phyloP scores from a whole-genome alignment of 441 rosid species.

The Geranium incanum region DNA sequence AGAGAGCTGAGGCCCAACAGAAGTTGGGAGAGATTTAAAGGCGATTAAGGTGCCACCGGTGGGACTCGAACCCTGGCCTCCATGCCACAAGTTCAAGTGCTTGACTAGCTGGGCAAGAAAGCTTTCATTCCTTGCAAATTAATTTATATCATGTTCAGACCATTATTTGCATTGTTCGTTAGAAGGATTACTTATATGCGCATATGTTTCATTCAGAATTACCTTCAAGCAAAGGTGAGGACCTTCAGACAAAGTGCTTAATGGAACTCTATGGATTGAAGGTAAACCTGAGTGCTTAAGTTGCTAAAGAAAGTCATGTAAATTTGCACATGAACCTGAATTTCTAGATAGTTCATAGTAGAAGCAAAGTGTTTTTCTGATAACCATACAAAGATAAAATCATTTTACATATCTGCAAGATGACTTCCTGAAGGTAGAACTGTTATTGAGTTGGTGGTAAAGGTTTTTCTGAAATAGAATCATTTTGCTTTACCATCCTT shows the following conservation, averaged over 20 bases:
- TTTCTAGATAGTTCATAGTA: background rate
- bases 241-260: constrained; percentile 82
- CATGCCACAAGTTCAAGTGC: too few species aligned
- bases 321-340: background rate
- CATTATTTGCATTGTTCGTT: background rate
- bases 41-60: too few species aligned
- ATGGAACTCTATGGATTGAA: constrained; percentile 91
- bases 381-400: background rate
- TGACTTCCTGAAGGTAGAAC: background rate
- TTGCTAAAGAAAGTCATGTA: background rate
- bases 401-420: background rate
- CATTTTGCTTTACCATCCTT: background rate
- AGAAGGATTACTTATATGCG: constrained; percentile 7
- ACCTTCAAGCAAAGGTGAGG: constrained; percentile 90
- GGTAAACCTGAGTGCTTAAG: constrained; percentile 37
- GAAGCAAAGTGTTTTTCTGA: background rate
- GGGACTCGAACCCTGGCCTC: too few species aligned
- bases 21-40: too few species aligned
- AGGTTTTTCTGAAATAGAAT: background rate
- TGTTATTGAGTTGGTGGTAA: background rate
- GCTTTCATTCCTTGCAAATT: background rate
- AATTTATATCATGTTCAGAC: background rate
- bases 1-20: too few species aligned
- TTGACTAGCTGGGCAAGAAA: too few species aligned
- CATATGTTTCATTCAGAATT: constrained; percentile 47